These are phyloP conservation scores for Prunus padus DNA, from an alignment of 306 rosid species.

Conservation along the genomic window DNA sequence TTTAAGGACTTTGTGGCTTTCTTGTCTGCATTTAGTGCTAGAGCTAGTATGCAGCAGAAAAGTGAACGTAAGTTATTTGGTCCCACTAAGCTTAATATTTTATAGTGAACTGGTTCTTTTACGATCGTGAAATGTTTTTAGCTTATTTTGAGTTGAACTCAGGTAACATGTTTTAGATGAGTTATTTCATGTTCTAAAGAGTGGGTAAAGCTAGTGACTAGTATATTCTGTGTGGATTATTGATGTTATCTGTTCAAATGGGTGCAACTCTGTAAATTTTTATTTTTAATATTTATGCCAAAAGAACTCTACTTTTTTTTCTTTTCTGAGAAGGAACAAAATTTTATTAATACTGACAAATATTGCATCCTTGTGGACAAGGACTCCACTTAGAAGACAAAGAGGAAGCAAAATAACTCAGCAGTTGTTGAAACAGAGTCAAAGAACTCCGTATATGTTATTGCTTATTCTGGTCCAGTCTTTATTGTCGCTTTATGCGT, in stretches of 20 bases:
- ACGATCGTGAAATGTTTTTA: not conserved
- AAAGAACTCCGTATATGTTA: not conserved
- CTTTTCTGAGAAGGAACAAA: no score
- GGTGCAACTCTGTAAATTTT: no score
- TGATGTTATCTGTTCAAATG: no score
- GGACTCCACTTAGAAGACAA: not conserved
- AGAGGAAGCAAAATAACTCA: not conserved
- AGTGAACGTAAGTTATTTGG: constrained; percentile 52
- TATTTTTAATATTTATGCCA: no score
- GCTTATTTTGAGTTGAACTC: not conserved
- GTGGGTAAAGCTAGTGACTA: not conserved
- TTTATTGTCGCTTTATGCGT: not conserved
- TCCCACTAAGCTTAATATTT: not conserved
- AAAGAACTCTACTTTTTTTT: no score
- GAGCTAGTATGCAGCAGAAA: constrained; percentile 59
- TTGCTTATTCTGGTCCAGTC: not conserved
- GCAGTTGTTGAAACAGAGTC: no score
- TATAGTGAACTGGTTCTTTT: not conserved
- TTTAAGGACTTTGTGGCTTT: constrained; percentile 87
- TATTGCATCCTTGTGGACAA: no score
- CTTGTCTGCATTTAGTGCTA: constrained; percentile 85
- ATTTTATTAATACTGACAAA: no score
- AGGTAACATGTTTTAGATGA: not conserved
- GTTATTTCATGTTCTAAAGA: not conserved
- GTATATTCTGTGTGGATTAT: no score